Conservation (phyloP, 2,329 filamentous ascomycete species). For the Epichloe gansuensis region DNA sequence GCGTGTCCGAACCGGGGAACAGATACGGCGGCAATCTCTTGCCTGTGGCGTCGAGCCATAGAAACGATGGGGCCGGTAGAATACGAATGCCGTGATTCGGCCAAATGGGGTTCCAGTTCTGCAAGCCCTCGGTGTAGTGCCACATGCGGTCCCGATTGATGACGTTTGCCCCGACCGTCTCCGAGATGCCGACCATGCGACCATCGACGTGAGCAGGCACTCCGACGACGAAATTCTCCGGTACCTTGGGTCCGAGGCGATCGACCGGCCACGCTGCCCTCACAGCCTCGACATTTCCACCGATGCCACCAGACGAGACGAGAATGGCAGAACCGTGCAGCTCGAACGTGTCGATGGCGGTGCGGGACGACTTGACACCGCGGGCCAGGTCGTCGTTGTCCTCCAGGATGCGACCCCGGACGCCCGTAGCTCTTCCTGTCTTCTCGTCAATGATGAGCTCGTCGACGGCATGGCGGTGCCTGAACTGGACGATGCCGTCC, state of each 20-base stretch:
- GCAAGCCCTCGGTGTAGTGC: conserved; percentile 51
- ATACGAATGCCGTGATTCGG: conserved; percentile 47
- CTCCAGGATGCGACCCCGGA: conserved; percentile 40
- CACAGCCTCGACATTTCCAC: conserved; percentile 47
- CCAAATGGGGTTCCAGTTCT: conserved; percentile 52
- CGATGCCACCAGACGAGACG: conserved; percentile 45
- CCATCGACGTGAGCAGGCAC: conserved; percentile 53
- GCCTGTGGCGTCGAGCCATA: conserved; percentile 49
- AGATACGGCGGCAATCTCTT: conserved; percentile 43
- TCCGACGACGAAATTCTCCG: conserved; percentile 43
- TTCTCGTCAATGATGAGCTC: conserved; percentile 38
- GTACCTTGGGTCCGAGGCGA: conserved; percentile 41
- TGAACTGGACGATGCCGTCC: conserved; percentile 41
- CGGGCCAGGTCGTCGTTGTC: conserved; percentile 36
- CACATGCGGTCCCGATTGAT: conserved; percentile 53
- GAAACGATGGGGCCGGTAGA: conserved; percentile 45
- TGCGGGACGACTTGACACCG: conserved; percentile 39
- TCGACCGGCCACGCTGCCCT: conserved; percentile 45
- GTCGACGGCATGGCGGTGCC: conserved; percentile 44
- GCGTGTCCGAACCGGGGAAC: conserved; percentile 44
- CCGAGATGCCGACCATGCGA: conserved; percentile 45
- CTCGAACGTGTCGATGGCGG: conserved; percentile 37
- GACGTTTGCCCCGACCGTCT: conserved; percentile 37
- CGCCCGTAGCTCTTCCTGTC: conserved; percentile 37
- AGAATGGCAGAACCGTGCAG: conserved; percentile 39